Percentiles rank a stretch among this genome's conserved stretches.
Evolutionary conservation across 2,329 filamentous ascomycete genomes (phyloP).

Genomic region (Boeremia lycopersici): DNA sequence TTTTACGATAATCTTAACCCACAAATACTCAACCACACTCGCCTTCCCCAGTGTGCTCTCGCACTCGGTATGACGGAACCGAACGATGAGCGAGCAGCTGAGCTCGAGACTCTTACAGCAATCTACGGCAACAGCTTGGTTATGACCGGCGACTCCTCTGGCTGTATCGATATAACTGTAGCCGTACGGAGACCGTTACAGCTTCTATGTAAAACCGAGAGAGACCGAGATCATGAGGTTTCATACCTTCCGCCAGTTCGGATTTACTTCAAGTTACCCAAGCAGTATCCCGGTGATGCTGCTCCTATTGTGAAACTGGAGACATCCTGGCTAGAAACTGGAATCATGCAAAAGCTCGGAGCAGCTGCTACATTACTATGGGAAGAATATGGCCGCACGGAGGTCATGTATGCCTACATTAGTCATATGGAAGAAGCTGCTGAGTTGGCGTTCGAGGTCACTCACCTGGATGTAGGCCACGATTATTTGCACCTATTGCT

Average conservation of each 20-base stretch:
- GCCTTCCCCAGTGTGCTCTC: too few species aligned
- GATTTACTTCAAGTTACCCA: background rate
- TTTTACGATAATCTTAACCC: background rate
- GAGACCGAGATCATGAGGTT: background rate
- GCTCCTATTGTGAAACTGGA: background rate
- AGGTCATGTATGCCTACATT: constrained; percentile 1
- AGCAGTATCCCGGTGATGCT: background rate
- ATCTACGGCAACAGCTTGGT: background rate
- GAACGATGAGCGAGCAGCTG: background rate
- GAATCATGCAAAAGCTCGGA: background rate
- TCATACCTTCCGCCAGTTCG: background rate
- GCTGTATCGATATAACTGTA: background rate
- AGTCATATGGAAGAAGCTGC: background rate
- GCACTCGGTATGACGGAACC: background rate
- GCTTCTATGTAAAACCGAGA: background rate
- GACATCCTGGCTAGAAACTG: background rate
- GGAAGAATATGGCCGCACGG: background rate
- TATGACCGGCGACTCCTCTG: background rate
- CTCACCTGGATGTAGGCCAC: background rate
- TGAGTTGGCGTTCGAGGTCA: background rate
- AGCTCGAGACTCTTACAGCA: background rate
- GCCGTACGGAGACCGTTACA: background rate
- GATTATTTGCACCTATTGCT: background rate
- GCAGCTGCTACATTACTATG: background rate
- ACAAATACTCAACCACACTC: background rate